Conservation (phyloP, 306 rosid genomes). For the Pyrus bretschneideri region DNA sequence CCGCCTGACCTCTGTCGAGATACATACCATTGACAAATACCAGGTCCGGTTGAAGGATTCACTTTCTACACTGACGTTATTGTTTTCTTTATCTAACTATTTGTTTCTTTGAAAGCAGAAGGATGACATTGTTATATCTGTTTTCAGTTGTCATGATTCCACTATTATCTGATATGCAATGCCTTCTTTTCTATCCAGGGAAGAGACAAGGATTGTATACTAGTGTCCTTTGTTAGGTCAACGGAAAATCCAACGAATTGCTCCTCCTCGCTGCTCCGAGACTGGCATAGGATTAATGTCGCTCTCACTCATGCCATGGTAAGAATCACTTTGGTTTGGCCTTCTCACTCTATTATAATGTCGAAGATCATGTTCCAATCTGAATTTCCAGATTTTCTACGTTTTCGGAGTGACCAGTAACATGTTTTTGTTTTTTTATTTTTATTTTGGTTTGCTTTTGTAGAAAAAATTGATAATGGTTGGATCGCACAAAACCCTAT, state of each 20-base stretch:
- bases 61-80: not conserved
- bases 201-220: constrained; percentile 90
- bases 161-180: not conserved
- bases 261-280: constrained; percentile 75
- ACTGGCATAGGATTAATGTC: constrained; percentile 94
- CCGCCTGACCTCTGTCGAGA: constrained; percentile 59
- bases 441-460: not conserved
- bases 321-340: not conserved
- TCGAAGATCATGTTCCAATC: not conserved
- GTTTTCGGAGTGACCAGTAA: not conserved
- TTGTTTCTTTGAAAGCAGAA: too few species aligned
- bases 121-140: too few species aligned
- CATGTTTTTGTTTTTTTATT: not conserved
- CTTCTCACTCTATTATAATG: not conserved
- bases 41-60: constrained; percentile 45
- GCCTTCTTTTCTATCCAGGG: constrained; percentile 44
- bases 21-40: constrained; percentile 94
- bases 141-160: not conserved
- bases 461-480: constrained; percentile 92
- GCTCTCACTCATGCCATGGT: constrained; percentile 97
- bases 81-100: not conserved
- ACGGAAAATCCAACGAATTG: constrained; percentile 62
- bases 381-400: not conserved
- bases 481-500: constrained; percentile 74
- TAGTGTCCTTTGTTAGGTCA: constrained; percentile 84